Evolutionary conservation across 75 land plant genomes (phyloP).

Genomic region (Azolla pinnata): DNA sequence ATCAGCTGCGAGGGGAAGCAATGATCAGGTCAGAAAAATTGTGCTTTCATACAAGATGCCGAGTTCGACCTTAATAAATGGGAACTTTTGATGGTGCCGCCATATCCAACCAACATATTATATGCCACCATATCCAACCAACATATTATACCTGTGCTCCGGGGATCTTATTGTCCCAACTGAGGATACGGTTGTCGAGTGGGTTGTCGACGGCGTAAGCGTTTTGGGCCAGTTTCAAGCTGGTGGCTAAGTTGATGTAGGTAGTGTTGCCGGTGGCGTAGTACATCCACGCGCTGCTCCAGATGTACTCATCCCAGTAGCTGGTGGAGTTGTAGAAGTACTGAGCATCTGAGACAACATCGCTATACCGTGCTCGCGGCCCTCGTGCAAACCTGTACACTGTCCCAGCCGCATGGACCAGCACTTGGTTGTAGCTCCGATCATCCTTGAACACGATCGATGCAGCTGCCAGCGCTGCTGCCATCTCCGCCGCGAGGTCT

Average conservation of each 20-base stretch:
- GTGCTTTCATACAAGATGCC: background rate
- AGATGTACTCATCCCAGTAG: slow-evolving; percentile 91
- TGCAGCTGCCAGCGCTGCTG: slow-evolving; percentile 91
- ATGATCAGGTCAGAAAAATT: background rate
- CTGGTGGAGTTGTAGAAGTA: slow-evolving; percentile 78
- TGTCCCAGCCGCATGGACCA: slow-evolving; percentile 68
- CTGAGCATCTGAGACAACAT: slow-evolving; percentile 34
- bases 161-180: slow-evolving; percentile 64
- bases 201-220: background rate
- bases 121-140: background rate
- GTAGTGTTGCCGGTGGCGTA: slow-evolving; percentile 87
- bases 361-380: slow-evolving; percentile 71
- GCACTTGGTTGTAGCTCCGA: slow-evolving; percentile 64
- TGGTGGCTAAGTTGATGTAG: slow-evolving; percentile 72
- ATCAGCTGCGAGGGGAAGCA: slow-evolving; percentile 24
- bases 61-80: too few species aligned
- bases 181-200: slow-evolving; percentile 4
- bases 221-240: slow-evolving; percentile 24
- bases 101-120: too few species aligned
- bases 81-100: too few species aligned
- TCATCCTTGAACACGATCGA: slow-evolving; percentile 94
- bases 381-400: slow-evolving; percentile 11
- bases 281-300: slow-evolving; percentile 97
- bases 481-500: slow-evolving; percentile 94
- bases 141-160: background rate